Evolutionary conservation across 2,329 filamentous ascomycete genomes (phyloP), one percentile per base, ranked within the genome.

Genomic region (Grosmannia huntii): DNA sequence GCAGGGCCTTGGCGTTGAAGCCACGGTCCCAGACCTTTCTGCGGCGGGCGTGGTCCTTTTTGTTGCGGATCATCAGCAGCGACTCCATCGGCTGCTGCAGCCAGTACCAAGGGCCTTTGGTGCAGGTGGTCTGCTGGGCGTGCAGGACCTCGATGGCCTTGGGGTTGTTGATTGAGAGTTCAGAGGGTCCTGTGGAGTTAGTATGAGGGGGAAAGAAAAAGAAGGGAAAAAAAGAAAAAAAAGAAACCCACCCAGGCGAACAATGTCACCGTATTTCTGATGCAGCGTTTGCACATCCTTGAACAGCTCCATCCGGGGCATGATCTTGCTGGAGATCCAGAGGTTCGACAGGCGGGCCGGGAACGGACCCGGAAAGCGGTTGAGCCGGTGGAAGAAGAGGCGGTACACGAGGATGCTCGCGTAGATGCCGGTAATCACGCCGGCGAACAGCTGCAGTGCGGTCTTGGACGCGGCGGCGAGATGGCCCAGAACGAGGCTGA

Each of bases 21-120:
- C 56, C 62, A 14, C 59, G 59, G 51, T 61, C 60, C 60, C 62
- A 65, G 25, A 56, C 56, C 36, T 59, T 61, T 48, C 61, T 60
- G 50, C 62, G 62, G 5, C 44, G 41, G 19, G 53, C 50, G 57
- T 65, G 63, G 21, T 31, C 59, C 16, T 60, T 55, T 9, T 41
- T 33, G 58, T 64, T 59, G 33, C 63, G 62, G 14, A 61, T 60
- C 51, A 59, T 58, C 51, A 62, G 55, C 25, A 64, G 60, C 56
- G 60, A 60, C 46, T 57, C 56, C 31, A 59, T 59, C n/a, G 62
- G 62, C 52, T 61, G 53, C n/a, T 58, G 58, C 31, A 56, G 48
- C 54, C 62, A 57, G 60, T 64, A 64, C 57, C 58, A 64, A 0
- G 62, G 61, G 21, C 60, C 60, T 50, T 64, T 64, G 33, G 38